Conservation (phyloP, 352 stramenopile species). For the Plasmopara halstedii region DNA sequence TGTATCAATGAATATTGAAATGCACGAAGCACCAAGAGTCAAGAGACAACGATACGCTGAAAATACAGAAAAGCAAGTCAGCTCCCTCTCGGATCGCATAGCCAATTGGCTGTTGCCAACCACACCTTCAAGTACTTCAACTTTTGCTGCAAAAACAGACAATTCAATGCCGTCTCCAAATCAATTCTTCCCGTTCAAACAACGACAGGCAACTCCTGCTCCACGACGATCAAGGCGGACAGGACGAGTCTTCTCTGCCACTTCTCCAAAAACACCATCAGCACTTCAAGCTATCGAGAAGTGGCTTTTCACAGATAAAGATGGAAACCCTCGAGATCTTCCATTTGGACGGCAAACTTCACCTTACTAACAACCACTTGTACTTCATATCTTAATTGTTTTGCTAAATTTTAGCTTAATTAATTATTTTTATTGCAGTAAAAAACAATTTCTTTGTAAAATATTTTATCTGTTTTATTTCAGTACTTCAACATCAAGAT, state of each 20-base stretch:
- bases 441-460: too few relatives aligned
- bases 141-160: constrained; percentile 4
- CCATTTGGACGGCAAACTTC: constrained; percentile 24
- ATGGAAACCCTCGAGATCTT: constrained; percentile 25
- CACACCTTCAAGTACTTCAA: constrained; percentile 2
- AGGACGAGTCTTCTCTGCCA: constrained; percentile 5
- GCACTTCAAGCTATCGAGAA: constrained; percentile 39
- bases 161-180: constrained; percentile 4
- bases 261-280: constrained; percentile 22
- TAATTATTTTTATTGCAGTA: background rate
- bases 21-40: constrained; percentile 15
- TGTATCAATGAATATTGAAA: constrained; percentile 12
- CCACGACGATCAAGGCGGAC: constrained; percentile 12
- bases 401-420: background rate
- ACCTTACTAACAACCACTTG: constrained; percentile 16
- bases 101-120: constrained; percentile 51
- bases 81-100: constrained; percentile 42
- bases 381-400: background rate
- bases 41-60: constrained; percentile 37
- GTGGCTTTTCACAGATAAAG: constrained; percentile 47
- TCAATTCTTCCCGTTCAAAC: constrained; percentile 35
- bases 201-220: constrained; percentile 11
- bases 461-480: too few relatives aligned
- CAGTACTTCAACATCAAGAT: background rate
- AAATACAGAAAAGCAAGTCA: constrained; percentile 24